Evolutionary conservation across 2,329 filamentous ascomycete genomes (phyloP), one percentile per base, ranked within the genome.

Genomic region (Fusarium concolor): DNA sequence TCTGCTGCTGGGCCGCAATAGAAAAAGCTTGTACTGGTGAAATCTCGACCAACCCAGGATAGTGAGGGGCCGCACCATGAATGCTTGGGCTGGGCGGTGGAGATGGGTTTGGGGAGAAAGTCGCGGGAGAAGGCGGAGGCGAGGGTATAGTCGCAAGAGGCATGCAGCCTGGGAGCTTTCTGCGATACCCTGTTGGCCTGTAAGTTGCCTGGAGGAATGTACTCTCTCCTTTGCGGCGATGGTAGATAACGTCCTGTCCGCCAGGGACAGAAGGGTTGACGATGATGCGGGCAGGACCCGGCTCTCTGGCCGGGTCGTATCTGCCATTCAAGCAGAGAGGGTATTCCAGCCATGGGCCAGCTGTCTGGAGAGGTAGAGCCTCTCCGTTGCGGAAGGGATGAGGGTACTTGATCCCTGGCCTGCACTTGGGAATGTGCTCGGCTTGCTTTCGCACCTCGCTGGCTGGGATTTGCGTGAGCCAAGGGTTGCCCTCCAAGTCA

Each of bases 191-290:
- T 12, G 29, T 45, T 7, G 43, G 29, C 2, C 43, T 43, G 28
- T 63, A 63, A 14, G 15, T 55, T 1, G 60, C 60, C 3, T 55
- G 43, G 7, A 33, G 15, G 11, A 60, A 60, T 1, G 10, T 26
- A 4, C 10, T 15, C 0, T 38, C 20, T 1, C 9, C 0, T 17
- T 28, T 38, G 0, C 6, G 35, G 7, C 26, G 49, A 24, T 63
- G 56, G 42, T 63, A 63, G 5, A 63, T 51, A 4, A 63, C 60
- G n/a, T 63, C 56, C 5, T 45, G 26, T 15, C 26, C 44, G 10
- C 43, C 49, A 37, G 44, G 43, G 18, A 35, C 33, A 12, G 31
- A 44, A 24, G 56, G 44, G 2, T 63, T 63, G 10, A 61, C n/a
- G 6, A 61, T 31, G 22, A 63, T 15, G 14, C 56, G n/a, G 2